Base-by-base conservation (phyloP, 306 rosid genomes). In the Fragaria iinumae region DNA sequence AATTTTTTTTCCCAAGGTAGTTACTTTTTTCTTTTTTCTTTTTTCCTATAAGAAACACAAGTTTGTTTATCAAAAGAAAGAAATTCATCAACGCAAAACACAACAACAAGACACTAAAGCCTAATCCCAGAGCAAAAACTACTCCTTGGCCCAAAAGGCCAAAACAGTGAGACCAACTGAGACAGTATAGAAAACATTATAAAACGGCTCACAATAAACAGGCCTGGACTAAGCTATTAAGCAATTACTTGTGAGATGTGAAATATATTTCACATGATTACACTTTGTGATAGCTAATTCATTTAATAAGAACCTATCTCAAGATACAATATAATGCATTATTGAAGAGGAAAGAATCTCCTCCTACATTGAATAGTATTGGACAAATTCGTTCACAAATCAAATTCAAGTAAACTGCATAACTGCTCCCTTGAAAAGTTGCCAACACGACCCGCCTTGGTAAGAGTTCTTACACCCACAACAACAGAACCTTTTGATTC, bases 381-480 rank as follows among this genome's bases (percentile, higher is more conserved):
- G 21, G 8, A 11, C 23, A 11, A 6, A 6, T 21, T 21, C 1
- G 5, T 23, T 9, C 32, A 20, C 50, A 38, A 21, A 29, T 27
- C 41, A 27, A 50, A 27, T 47, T 0, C 36, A 32, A 32, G 36
- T 32, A 32, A 32, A 32, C 36, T 32, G 4, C 36, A 32, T 72
- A 95, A 97, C 96, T 95, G 97, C 87, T 95, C 97, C 88, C 99
- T 90, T 11, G 99, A 92, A 84, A 95, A 95, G 80, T 85, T 84
- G 71, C 97, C 99, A 67, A 95, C 99, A 69, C 99, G 96, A 34
- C 99, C 99, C 60, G 97, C 99, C 91, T 95, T 97, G 69, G 97
- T 95, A 72, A 32, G 4, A 32, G 36, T 32, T 32, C 36, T 32
- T 32, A 32, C 36, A 32, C 36, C 36, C 36, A 32, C 4, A 32